These are phyloP conservation scores for Aspergillus costaricaensis DNA, from an alignment of 2,329 filamentous ascomycete genomes.

Conservation along the genomic window DNA sequence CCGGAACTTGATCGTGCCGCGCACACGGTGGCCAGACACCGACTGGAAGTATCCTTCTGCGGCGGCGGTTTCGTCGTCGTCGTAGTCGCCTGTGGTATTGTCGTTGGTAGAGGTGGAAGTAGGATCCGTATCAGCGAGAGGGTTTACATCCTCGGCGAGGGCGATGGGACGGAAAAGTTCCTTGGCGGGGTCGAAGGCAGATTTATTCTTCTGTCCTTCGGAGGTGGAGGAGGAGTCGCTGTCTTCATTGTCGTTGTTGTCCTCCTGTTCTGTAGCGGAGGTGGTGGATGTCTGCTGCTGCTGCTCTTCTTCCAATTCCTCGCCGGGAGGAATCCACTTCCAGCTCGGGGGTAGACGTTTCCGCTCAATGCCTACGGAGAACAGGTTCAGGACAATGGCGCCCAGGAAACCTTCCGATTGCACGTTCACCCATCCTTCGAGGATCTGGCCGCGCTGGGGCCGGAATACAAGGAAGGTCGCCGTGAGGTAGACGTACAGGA, in stretches of 20 bases:
- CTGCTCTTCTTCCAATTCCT: constrained; percentile 30
- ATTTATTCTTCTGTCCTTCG: neutral
- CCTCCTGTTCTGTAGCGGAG: neutral
- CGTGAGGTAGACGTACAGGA: constrained; percentile 84
- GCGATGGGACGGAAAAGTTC: constrained; percentile 35
- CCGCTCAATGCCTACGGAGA: constrained; percentile 84
- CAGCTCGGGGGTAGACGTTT: constrained; percentile 74
- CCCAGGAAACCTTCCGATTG: constrained; percentile 89
- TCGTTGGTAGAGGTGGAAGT: constrained; percentile 19
- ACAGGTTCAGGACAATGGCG: constrained; percentile 84
- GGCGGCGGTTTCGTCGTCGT: constrained; percentile 56
- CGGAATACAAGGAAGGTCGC: constrained; percentile 83
- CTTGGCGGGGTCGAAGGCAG: constrained; percentile 38
- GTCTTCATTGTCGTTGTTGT: constrained; percentile 33
- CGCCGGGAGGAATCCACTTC: constrained; percentile 71
- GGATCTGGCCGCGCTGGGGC: constrained; percentile 69
- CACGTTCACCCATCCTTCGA: constrained; percentile 81
- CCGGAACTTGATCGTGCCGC: constrained; percentile 71
- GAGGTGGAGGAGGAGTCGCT: constrained; percentile 7
- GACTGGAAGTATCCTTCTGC: constrained; percentile 75
- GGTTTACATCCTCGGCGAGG: constrained; percentile 4
- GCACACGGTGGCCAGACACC: constrained; percentile 67
- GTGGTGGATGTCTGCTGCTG: neutral
- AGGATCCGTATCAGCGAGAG: constrained; percentile 28
- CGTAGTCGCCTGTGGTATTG: constrained; percentile 14